These are phyloP conservation scores for Pochonia chlamydosporia DNA, from an alignment of 2,329 filamentous ascomycete genomes.

Conservation along the genomic window DNA sequence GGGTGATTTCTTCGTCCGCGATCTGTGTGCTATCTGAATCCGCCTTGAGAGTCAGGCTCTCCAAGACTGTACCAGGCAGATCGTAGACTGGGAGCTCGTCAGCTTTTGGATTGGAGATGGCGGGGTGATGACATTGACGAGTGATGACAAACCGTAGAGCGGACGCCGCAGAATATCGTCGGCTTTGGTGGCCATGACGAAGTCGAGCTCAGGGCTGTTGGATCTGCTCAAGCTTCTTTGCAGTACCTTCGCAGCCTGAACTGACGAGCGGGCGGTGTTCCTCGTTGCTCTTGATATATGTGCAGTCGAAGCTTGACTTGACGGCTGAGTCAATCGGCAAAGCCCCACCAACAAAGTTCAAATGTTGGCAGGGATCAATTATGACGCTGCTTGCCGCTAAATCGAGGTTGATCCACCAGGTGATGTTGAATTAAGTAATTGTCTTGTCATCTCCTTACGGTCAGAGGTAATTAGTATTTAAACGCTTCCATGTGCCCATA, in stretches of 20 bases:
- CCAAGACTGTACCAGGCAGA: slow-evolving; percentile 67
- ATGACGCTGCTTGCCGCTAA: not conserved
- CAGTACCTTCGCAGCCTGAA: not conserved
- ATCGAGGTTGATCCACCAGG: no score
- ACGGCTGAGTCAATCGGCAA: slow-evolving; percentile 7
- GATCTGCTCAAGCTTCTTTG: not conserved
- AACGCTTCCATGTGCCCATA: no score
- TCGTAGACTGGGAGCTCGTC: slow-evolving; percentile 64
- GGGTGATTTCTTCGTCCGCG: slow-evolving; percentile 15
- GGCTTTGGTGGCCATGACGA: slow-evolving; percentile 10
- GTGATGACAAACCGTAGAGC: slow-evolving; percentile 42
- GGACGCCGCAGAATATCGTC: slow-evolving; percentile 45
- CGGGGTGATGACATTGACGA: not conserved
- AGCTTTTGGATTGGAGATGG: slow-evolving; percentile 1
- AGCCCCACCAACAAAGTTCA: not conserved
- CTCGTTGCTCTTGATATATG: not conserved
- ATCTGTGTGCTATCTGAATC: slow-evolving; percentile 22
- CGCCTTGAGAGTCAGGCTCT: slow-evolving; percentile 50
- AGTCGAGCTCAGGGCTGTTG: not conserved
- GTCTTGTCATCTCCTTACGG: no score
- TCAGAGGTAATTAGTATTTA: no score
- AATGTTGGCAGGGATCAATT: no score
- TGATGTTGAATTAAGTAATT: no score
- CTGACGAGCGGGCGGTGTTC: no score
- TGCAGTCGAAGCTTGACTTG: not conserved